Conservation (phyloP, 495 filamentous ascomycete genomes). For the Xylaria scruposa region DNA sequence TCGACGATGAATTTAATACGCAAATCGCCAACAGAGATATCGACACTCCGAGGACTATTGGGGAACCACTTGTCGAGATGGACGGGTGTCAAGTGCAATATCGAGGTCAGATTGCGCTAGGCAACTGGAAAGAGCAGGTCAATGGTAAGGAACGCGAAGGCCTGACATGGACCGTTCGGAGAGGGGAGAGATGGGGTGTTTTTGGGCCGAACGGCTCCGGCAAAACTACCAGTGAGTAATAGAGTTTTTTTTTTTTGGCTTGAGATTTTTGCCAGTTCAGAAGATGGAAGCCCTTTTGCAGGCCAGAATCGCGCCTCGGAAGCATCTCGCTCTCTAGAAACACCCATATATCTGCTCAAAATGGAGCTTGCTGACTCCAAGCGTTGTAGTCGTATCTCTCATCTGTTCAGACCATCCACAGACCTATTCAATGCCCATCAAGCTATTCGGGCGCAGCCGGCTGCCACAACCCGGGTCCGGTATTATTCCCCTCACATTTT, state of each 20-base stretch:
- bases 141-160: constrained; percentile 59
- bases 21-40: not conserved
- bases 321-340: not conserved
- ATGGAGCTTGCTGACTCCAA: not conserved
- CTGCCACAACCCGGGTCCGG: constrained; percentile 71
- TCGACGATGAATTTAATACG: constrained; percentile 10
- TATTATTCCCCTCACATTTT: constrained; percentile 79
- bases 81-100: constrained; percentile 80
- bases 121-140: constrained; percentile 72
- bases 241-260: not conserved
- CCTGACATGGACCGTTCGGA: constrained; percentile 81
- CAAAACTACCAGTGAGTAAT: constrained; percentile 73
- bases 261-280: not conserved
- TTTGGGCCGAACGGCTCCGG: constrained; percentile 90
- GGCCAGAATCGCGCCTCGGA: not conserved
- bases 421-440: constrained; percentile 86
- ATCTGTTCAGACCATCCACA: constrained; percentile 96
- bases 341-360: not conserved
- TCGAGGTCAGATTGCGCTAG: constrained; percentile 74
- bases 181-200: constrained; percentile 87
- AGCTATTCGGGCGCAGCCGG: constrained; percentile 80
- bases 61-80: constrained; percentile 84
- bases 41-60: constrained; percentile 31
- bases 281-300: not conserved
- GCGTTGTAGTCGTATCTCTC: constrained; percentile 68